These are phyloP conservation scores for Penicillium hordei DNA, from an alignment of 2,329 filamentous ascomycete genomes.

Conservation along the genomic window DNA sequence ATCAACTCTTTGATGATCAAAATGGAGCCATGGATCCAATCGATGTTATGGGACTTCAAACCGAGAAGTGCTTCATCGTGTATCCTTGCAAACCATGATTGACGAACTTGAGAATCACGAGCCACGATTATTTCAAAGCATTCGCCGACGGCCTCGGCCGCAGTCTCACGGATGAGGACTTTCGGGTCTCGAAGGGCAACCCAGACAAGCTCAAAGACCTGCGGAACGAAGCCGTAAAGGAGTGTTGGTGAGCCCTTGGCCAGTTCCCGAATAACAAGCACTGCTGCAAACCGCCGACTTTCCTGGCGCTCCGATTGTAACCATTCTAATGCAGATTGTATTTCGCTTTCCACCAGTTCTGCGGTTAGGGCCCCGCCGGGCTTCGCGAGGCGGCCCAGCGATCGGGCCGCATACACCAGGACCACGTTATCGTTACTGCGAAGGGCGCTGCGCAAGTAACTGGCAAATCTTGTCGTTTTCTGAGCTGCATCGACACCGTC, in stretches of 20 bases:
- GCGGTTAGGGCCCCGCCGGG: slow-evolving; percentile 93
- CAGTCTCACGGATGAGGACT: slow-evolving; percentile 86
- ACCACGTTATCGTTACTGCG: slow-evolving; percentile 87
- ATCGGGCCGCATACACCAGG: slow-evolving; percentile 85
- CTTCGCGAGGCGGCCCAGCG: slow-evolving; percentile 84
- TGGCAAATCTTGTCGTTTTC: slow-evolving; percentile 92
- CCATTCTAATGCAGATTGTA: slow-evolving; percentile 95
- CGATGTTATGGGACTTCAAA: slow-evolving; percentile 75
- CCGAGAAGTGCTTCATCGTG: slow-evolving; percentile 81
- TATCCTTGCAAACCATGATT: slow-evolving; percentile 85
- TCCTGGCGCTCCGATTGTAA: slow-evolving; percentile 93
- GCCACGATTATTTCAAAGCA: slow-evolving; percentile 96
- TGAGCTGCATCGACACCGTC: slow-evolving; percentile 89
- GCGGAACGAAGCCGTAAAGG: slow-evolving; percentile 92
- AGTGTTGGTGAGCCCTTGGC: slow-evolving; percentile 90
- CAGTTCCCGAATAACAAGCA: slow-evolving; percentile 85
- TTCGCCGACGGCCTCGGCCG: slow-evolving; percentile 87
- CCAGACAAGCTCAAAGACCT: slow-evolving; percentile 96
- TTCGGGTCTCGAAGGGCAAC: slow-evolving; percentile 86
- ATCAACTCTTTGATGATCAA: slow-evolving; percentile 90
- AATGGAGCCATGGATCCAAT: slow-evolving; percentile 90
- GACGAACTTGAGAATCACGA: slow-evolving; percentile 82
- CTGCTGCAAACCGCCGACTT: slow-evolving; percentile 88
- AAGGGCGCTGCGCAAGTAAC: slow-evolving; percentile 82
- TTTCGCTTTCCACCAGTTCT: slow-evolving; percentile 93